A percentile compares a stretch with the other conserved stretches of the same genome.
Evolutionary conservation across 768 basidiomycete genomes (phyloP).

Genomic region (Lepiota subincarnata): DNA sequence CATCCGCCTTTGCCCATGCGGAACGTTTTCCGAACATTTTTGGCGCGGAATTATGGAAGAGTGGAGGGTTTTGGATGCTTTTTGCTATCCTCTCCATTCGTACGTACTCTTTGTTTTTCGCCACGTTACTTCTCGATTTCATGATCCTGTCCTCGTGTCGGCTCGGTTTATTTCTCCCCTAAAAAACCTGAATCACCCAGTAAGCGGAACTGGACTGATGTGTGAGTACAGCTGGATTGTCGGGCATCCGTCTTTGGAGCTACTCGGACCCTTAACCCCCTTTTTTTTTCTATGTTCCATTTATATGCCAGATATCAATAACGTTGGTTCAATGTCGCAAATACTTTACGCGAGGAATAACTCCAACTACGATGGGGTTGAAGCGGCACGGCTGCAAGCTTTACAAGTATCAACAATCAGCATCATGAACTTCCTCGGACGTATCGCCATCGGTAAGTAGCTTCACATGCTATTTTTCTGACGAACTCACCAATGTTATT

Average conservation of each 20-base stretch:
- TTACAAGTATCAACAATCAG: constrained; percentile 82
- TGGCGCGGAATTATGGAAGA: constrained; percentile 47
- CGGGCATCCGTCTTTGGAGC: neutral
- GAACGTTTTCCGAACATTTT: constrained; percentile 45
- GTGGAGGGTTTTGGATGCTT: constrained; percentile 62
- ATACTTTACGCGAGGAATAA: constrained; percentile 55
- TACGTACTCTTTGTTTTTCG: constrained; percentile 28
- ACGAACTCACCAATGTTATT: neutral
- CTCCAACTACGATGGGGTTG: constrained; percentile 58
- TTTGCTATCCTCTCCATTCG: constrained; percentile 54
- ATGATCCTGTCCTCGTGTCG: neutral
- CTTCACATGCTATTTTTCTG: neutral
- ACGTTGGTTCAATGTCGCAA: constrained; percentile 77
- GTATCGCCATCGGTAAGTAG: constrained; percentile 65
- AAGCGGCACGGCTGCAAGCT: constrained; percentile 73
- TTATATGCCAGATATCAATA: constrained; percentile 64
- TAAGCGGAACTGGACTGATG: constrained; percentile 80
- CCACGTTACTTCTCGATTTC: neutral
- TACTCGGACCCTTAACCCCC: neutral
- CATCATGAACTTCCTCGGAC: constrained; percentile 75
- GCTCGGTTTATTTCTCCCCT: neutral
- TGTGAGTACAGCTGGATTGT: constrained; percentile 39
- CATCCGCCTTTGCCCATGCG: constrained; percentile 16
- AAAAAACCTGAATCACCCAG: constrained; percentile 28
- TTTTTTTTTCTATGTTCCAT: neutral